phyloP scores from a whole-genome alignment of 441 rosid genomes.

The Gossypium davidsonii region DNA sequence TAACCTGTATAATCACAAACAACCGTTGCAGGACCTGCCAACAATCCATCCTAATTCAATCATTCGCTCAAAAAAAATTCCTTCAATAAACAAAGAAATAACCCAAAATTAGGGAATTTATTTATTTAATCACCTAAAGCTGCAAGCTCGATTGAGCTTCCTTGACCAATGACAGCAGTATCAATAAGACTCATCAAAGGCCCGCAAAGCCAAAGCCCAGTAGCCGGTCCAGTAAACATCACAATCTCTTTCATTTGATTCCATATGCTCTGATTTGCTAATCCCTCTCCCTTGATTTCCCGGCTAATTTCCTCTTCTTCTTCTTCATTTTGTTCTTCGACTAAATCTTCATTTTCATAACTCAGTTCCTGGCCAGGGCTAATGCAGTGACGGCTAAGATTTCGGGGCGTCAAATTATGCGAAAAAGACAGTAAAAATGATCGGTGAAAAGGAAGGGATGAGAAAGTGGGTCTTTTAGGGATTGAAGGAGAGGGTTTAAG shows the following conservation, averaged over 20 bases:
- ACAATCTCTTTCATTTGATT: conserved; percentile 72
- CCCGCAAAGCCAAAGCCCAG: conserved; percentile 83
- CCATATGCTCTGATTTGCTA: conserved; percentile 53
- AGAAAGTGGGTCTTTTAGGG: conserved; percentile 7
- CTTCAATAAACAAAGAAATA: background rate
- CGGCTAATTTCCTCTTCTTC: conserved; percentile 8
- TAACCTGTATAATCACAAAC: conserved; percentile 64
- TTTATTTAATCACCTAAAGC: conserved; percentile 36
- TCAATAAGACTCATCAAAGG: conserved; percentile 98
- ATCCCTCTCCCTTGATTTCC: conserved; percentile 28
- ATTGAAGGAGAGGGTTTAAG: conserved; percentile 24
- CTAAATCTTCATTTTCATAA: conserved; percentile 13
- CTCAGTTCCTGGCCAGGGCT: conserved; percentile 29
- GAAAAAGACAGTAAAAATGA: conserved; percentile 17
- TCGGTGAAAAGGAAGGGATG: conserved; percentile 18
- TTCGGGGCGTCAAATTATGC: background rate
- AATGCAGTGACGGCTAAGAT: conserved; percentile 19
- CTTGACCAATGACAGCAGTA: conserved; percentile 85
- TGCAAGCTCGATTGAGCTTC: conserved; percentile 70
- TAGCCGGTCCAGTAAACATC: conserved; percentile 83
- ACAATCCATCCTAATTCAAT: conserved; percentile 17
- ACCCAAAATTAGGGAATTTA: background rate
- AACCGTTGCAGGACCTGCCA: conserved; percentile 83
- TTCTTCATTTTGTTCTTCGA: conserved; percentile 6
- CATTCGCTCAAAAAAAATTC: background rate